phyloP scores from a whole-genome alignment of 2,329 filamentous ascomycete species.

The Hysterium pulicare region DNA sequence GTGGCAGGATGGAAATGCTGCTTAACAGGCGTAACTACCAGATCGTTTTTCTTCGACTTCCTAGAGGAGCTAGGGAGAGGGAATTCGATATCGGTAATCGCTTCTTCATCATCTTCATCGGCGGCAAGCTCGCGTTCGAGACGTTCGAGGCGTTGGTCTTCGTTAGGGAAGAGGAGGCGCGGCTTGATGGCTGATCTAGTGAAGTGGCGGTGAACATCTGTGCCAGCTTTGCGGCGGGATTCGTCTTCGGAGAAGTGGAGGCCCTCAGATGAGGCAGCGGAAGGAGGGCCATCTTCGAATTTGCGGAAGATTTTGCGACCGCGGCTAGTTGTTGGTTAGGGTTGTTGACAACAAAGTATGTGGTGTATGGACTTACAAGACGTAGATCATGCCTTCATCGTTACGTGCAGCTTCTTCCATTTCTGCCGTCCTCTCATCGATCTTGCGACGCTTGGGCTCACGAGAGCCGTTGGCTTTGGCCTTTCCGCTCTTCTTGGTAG shows the following conservation, averaged over 20 bases:
- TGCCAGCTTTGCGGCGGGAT: conserved; percentile 39
- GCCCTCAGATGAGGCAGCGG: conserved; percentile 29
- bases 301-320: conserved; percentile 76
- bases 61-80: conserved; percentile 18
- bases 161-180: conserved; percentile 64
- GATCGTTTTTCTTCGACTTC: conserved; percentile 44
- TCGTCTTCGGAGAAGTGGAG: conserved; percentile 37
- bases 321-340: conserved; percentile 53
- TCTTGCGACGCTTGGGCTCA: conserved; percentile 50
- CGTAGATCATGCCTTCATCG: conserved; percentile 70
- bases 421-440: conserved; percentile 56
- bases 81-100: conserved; percentile 52
- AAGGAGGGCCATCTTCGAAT: conserved; percentile 47
- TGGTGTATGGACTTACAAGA: conserved; percentile 63
- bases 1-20: conserved; percentile 20
- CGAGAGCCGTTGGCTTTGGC: conserved; percentile 47
- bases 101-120: conserved; percentile 63
- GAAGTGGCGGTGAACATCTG: conserved; percentile 46
- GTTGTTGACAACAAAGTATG: neutral
- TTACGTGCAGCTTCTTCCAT: conserved; percentile 63
- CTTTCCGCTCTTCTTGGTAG: conserved; percentile 42
- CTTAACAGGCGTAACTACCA: conserved; percentile 52
- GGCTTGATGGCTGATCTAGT: conserved; percentile 70
- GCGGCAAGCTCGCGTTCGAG: conserved; percentile 43
- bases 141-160: conserved; percentile 43